Conservation (phyloP, 2,329 filamentous ascomycete species). For the Fusarium begoniae region DNA sequence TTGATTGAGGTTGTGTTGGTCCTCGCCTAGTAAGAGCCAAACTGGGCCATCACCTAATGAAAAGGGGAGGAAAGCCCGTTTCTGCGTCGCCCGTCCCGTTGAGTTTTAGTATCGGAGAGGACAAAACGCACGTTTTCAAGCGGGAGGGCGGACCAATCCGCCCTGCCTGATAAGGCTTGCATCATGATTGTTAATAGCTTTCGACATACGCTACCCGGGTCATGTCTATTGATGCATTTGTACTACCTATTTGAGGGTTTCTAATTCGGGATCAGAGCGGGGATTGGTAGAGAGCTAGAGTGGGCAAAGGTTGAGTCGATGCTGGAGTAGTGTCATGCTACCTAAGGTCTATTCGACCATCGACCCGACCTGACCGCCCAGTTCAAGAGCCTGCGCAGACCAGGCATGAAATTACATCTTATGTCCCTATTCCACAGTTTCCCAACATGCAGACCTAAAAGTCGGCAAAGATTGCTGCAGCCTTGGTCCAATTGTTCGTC, state of each 20-base stretch:
- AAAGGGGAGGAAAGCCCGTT: slow-evolving; percentile 2
- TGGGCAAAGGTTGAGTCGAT: not conserved
- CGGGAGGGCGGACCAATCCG: slow-evolving; percentile 21
- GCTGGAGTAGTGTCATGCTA: not conserved
- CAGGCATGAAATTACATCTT: slow-evolving; percentile 10
- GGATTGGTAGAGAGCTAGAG: slow-evolving; percentile 5
- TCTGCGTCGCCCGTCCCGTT: not conserved
- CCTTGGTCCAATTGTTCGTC: slow-evolving; percentile 4
- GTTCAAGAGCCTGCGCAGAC: not conserved
- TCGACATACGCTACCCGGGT: slow-evolving; percentile 23
- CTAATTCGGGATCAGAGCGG: slow-evolving; percentile 8
- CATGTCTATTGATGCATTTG: slow-evolving; percentile 29
- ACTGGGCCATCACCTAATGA: not conserved
- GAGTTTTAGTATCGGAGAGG: slow-evolving; percentile 7
- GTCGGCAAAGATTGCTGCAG: slow-evolving; percentile 13
- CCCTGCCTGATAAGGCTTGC: slow-evolving; percentile 11
- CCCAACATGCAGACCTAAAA: not conserved
- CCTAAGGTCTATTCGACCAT: not conserved
- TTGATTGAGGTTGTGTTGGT: not conserved
- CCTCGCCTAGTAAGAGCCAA: slow-evolving; percentile 10
- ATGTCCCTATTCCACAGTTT: slow-evolving; percentile 15
- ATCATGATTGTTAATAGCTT: slow-evolving; percentile 33
- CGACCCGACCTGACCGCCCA: not conserved
- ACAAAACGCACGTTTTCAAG: slow-evolving; percentile 18
- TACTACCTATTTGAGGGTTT: slow-evolving; percentile 27